Percentiles rank a stretch among this genome's conserved stretches.
These are phyloP conservation scores for Glaciozyma antarctica DNA, from an alignment of 768 basidiomycete genomes.

Conservation along the genomic window DNA sequence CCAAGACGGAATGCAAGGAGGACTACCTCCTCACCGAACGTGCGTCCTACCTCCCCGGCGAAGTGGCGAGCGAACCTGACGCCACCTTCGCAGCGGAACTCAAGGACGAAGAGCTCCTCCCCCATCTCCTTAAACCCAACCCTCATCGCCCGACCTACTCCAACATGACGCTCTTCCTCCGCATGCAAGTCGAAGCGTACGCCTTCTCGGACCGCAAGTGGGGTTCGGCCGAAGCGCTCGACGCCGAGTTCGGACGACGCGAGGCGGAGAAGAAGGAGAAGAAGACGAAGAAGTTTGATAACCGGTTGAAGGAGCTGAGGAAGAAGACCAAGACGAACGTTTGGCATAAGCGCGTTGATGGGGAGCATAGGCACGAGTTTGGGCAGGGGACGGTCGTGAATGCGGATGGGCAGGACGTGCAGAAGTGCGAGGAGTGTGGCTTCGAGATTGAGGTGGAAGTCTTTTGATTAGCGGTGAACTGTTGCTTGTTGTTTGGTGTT, in stretches of 20 bases:
- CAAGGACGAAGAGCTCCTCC: slow-evolving; percentile 79
- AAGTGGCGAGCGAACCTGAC: not conserved
- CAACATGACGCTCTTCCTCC: slow-evolving; percentile 98
- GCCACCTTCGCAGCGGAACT: slow-evolving; percentile 60
- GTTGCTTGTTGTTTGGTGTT: not conserved
- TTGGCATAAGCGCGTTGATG: slow-evolving; percentile 77
- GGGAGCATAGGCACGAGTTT: slow-evolving; percentile 79
- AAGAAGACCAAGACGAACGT: slow-evolving; percentile 76
- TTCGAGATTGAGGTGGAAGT: slow-evolving; percentile 85
- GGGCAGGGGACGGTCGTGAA: slow-evolving; percentile 50
- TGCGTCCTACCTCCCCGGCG: slow-evolving; percentile 35
- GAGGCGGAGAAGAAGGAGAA: slow-evolving; percentile 74
- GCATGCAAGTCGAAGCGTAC: slow-evolving; percentile 88
- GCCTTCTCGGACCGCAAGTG: slow-evolving; percentile 81
- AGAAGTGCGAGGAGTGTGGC: slow-evolving; percentile 80
- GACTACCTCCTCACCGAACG: slow-evolving; percentile 93
- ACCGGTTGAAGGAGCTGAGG: slow-evolving; percentile 72
- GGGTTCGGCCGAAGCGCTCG: slow-evolving; percentile 85
- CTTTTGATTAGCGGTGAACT: slow-evolving; percentile 38
- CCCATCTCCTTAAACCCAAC: slow-evolving; percentile 87
- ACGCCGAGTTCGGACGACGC: slow-evolving; percentile 73
- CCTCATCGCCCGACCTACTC: slow-evolving; percentile 90
- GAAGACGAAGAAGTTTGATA: slow-evolving; percentile 90
- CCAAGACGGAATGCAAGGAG: slow-evolving; percentile 98
- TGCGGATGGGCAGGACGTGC: slow-evolving; percentile 46